Evolutionary conservation across 2,329 filamentous ascomycete genomes (phyloP).

Genomic region (Cladosporium sp.): DNA sequence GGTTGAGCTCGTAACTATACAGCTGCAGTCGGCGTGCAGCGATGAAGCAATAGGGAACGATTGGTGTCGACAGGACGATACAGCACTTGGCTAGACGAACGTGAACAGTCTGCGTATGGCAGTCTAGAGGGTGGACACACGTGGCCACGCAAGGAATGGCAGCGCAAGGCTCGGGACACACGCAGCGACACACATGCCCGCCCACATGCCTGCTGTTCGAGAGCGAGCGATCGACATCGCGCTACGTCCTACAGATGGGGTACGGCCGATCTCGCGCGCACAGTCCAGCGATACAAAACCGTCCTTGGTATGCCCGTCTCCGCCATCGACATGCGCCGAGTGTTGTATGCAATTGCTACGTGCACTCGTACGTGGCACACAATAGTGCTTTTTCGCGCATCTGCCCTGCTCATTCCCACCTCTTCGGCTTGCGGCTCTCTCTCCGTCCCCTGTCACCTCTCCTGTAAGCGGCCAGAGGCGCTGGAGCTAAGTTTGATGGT

Average conservation of each 20-base stretch:
- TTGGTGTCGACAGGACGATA: neutral
- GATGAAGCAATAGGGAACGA: too few relatives aligned
- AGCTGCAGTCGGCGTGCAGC: neutral
- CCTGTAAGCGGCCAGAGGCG: neutral
- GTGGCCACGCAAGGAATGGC: neutral
- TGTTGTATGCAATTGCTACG: too few relatives aligned
- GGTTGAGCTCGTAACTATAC: neutral
- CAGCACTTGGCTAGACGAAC: neutral
- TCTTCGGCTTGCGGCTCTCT: neutral
- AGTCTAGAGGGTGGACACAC: neutral
- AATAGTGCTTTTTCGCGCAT: too few relatives aligned
- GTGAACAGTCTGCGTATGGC: neutral
- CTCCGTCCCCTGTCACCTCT: neutral
- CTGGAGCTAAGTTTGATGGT: neutral
- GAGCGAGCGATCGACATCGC: neutral
- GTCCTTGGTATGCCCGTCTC: neutral
- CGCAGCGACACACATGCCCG: neutral
- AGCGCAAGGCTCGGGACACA: neutral
- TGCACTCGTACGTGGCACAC: too few relatives aligned
- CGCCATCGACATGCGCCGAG: neutral
- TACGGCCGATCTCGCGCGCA: neutral
- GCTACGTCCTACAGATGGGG: neutral
- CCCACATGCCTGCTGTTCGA: neutral
- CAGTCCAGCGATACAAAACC: neutral
- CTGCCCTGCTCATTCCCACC: neutral